Base-by-base conservation (phyloP, 768 basidiomycete genomes). In the Rhodotorula taiwanensis region DNA sequence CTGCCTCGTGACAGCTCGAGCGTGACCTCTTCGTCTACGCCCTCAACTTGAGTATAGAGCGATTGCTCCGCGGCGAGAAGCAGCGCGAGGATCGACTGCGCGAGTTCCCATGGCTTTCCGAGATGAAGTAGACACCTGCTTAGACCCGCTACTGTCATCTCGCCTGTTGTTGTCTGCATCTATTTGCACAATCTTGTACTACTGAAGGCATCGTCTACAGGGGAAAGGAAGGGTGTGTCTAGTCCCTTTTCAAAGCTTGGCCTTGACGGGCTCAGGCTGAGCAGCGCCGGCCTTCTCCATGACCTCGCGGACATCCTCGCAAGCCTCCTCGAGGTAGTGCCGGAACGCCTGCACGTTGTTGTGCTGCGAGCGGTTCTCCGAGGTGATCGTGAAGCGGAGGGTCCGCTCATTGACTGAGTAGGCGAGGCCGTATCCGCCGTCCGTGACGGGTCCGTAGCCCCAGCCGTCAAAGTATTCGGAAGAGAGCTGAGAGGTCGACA, bases 11-110 rank as follows among this genome's bases (percentile, higher is more conserved):
- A 13, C 43, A 69, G 67, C 54, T 69, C 49, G 94, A 98, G 76
- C 79, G 93, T 33, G 92, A 98, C 75, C 81, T 86, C 33, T 97
- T 93, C 93, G 90, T 90, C 70, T 95, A 88, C 87, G 89, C 89
- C 1, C 76, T 98, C 70, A 91, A 89, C 64, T 82, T 82, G 49
- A 90, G 94, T 77, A 90, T 95, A 65, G 91, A 97, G 76, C 84
- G 84, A 74, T 76, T 87, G 20, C 83, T 83, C 43, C 79, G 88
- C 72, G 76, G 76, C 14, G 83, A 84, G 71, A 77, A 73, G 64
- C 82, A 81, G 25, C 79, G 88, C 67, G 91, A 93, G 74, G 80
- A 79, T 45, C 80, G 75, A 69, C 74, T 88, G 71, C 80, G 86
- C 73, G 82, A 84, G n/a, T 70, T 70, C 33, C 6, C 67, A 20